These are phyloP conservation scores for Citrus trifoliata DNA, from an alignment of 345 rosid genomes.

Conservation along the genomic window DNA sequence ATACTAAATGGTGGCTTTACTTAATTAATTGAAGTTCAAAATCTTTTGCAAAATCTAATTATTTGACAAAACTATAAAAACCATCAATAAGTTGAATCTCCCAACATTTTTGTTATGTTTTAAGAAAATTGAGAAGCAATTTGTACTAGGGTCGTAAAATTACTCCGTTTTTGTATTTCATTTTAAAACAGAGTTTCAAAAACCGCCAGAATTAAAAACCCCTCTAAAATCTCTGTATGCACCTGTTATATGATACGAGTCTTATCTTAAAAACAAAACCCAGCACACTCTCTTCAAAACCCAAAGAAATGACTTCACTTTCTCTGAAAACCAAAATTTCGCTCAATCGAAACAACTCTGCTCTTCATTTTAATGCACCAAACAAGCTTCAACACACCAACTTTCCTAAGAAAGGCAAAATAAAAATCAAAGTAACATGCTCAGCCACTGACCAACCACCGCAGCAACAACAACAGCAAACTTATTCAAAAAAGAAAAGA, in stretches of 20 bases:
- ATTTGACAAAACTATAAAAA: no score
- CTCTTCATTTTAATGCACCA: slow-evolving; percentile 15
- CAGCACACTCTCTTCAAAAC: not conserved
- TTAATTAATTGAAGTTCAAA: not conserved
- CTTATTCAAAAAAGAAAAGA: slow-evolving; percentile 35
- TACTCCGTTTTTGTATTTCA: not conserved
- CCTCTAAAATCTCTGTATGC: not conserved
- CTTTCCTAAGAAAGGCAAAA: slow-evolving; percentile 11
- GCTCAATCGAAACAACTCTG: slow-evolving; percentile 16
- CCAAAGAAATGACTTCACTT: slow-evolving; percentile 29
- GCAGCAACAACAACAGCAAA: slow-evolving; percentile 17
- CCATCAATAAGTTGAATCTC: no score
- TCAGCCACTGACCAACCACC: slow-evolving; percentile 37
- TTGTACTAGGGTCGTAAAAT: not conserved
- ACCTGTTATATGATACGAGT: slow-evolving; percentile 16
- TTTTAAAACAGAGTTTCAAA: not conserved
- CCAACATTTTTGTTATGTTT: not conserved
- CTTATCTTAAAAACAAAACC: slow-evolving; percentile 7
- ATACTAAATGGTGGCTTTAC: not conserved
- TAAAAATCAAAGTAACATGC: slow-evolving; percentile 27
- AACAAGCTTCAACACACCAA: slow-evolving; percentile 14
- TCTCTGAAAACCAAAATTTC: slow-evolving; percentile 23
- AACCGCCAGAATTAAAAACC: not conserved
- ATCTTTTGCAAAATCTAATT: not conserved
- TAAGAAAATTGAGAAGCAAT: not conserved